Conservation (phyloP, 768 basidiomycete genomes). For the Paxillus rubicundulus region DNA sequence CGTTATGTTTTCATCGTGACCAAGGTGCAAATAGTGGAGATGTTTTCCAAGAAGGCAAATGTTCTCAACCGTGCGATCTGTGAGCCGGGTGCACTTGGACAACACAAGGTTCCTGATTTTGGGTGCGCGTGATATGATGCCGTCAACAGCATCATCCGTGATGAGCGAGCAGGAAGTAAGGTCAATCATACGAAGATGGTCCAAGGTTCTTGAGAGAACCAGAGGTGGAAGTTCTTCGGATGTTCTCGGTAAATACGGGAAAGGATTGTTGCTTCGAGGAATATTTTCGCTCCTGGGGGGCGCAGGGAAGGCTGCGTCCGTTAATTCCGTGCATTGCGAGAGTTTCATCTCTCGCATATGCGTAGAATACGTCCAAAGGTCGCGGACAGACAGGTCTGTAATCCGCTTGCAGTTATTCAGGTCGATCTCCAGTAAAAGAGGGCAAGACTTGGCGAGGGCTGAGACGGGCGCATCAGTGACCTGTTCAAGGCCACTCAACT, state of each 20-base stretch:
- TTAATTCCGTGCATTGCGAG: conserved; percentile 73
- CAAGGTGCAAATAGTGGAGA: conserved; percentile 92
- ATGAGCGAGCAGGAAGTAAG: conserved; percentile 80
- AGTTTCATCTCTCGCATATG: conserved; percentile 92
- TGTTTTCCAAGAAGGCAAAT: conserved; percentile 89
- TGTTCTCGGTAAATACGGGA: conserved; percentile 36
- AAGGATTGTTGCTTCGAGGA: conserved; percentile 41
- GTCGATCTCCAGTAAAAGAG: conserved; percentile 91
- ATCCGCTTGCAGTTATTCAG: conserved; percentile 79
- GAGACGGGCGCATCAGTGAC: conserved; percentile 78
- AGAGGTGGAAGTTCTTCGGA: conserved; percentile 60
- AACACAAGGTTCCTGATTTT: conserved; percentile 85
- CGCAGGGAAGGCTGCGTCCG: conserved; percentile 84
- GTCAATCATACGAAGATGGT: conserved; percentile 91
- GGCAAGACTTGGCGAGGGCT: conserved; percentile 73
- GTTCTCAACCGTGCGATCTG: conserved; percentile 77
- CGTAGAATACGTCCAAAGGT: conserved; percentile 75
- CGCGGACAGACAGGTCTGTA: conserved; percentile 74
- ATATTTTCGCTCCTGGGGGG: conserved; percentile 42
- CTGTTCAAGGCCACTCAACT: conserved; percentile 72
- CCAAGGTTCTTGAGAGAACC: conserved; percentile 61
- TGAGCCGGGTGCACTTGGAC: conserved; percentile 78
- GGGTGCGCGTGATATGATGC: conserved; percentile 76
- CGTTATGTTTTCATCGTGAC: conserved; percentile 86
- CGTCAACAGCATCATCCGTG: conserved; percentile 81